Evolutionary conservation across 2,329 filamentous ascomycete genomes (phyloP), one percentile per base, ranked within the genome.

Genomic region (Penicillium olsonii): DNA sequence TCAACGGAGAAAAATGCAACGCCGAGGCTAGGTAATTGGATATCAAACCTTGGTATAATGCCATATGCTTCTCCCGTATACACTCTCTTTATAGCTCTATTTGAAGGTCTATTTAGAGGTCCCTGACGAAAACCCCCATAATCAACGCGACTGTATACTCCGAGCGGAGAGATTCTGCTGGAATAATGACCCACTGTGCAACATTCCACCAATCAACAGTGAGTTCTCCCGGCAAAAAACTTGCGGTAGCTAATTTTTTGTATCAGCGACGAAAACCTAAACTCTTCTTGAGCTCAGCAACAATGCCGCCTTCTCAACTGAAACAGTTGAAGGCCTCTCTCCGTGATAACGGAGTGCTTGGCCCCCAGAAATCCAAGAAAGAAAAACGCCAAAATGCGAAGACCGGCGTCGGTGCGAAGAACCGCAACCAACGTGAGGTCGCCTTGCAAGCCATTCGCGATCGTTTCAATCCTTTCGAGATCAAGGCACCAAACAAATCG

Each of bases 401-500:
- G 69, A 84, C 84, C 71, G 82, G 80, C 43, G 84, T 82, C 48
- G 81, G 79, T 55, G 83, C 81, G 60, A 86, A 92, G 64, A 88
- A 90, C 71, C 85, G 89, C 52, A 80, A 90, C 20, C 84, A 90
- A 68, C 84, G 87, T 66, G 83, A 87, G 65, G 86, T 84, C 48
- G 89, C 91, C 14, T 79, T 99, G 55, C 85, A 88, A 61, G 84
- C 83, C 49, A 96, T 99, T 68, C 87, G 94, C 66, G 92, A 97
- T 65, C 87, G 92, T 60, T 97, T 97, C 82, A 99, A 99, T 69
- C 94, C 94, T 0, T 99, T 99, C 72, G 94, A 99, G 67, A 83
- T 96, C 68, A 95, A 95, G 72, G 84, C 88, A 50, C 84, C 87
- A 34, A 79, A 85, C 1, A 82, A 87, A 52, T 88, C 86, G 0